Base-by-base conservation (phyloP, 2,329 filamentous ascomycete species). In the Nannizziopsis barbatae region DNA sequence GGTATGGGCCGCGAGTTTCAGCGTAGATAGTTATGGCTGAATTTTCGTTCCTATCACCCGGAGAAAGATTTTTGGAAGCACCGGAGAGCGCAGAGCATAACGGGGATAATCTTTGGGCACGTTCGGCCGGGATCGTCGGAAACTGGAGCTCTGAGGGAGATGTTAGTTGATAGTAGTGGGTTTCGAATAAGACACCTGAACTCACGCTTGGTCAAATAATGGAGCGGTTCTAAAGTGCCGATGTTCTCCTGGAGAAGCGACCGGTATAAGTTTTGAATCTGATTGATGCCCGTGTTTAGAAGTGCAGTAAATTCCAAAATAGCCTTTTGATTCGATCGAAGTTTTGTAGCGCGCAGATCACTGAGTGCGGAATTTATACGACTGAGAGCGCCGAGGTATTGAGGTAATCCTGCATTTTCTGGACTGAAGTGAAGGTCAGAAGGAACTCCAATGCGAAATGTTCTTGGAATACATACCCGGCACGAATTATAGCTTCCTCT, bases 281-380 rank as follows among this genome's bases (percentile, higher is more conserved):
- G 87, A 10, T 79, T 77, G 55, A 84, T 88, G 18, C 88, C 92
- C 3, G 80, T 78, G 58, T 82, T 84, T 51, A 95, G 73, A 32
- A 98, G 73, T 8, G 80, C 77, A 47, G 79, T 83, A 47, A 95
- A 77, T 52, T 95, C 88, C 39, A 79, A 71, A 49, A 92, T 85
- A 2, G 88, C 88, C 64, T 89, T 83, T 63, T 96, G 89, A 52
- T 95, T 96, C 8, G 89, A 85, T 49, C 86, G 81, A 45, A 98
- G 71, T 57, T 95, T 95, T n/a, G 90, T 90, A 2, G 84, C 76
- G 62, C 84, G 85, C 70, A 98, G 83, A 53, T 94, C 86, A 52
- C 74, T 69, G 48, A 95, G 74, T n/a, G 89, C 85, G 63, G 84
- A 84, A 59, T 84, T 88, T 30, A 95, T 79, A 37, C 92, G 83